Base-by-base conservation (phyloP, 768 basidiomycete genomes). In the Lyophyllum atratum region DNA sequence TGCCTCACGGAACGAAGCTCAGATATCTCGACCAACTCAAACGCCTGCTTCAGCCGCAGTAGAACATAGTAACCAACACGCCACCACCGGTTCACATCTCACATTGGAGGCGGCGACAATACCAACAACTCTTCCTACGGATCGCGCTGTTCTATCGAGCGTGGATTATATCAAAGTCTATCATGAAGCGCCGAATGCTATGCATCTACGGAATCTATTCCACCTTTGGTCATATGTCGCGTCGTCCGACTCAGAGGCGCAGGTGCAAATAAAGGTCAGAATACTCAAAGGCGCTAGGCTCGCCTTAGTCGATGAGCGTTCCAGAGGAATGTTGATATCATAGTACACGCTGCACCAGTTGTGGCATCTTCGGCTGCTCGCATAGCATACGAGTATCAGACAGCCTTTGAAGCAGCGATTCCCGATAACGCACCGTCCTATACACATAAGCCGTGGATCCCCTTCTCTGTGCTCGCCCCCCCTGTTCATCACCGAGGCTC, bases 101-200 rank as follows among this genome's bases (percentile, higher is more conserved):
- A 34, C 55, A 12, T 33, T 37, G 12, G 53, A 45, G 2, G 4
- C 28, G 29, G 45, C 33, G 31, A 47, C 56, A 15, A 34, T 44
- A 4, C 24, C 48, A 3, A 26, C 49, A 4, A 44, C 52, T 17
- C 14, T 22, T 17, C 11, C 28, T 24, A 37, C 40, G 14, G 17
- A 47, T 17, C 67, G 59, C 39, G 31, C 49, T 28, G 64, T 64
- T 19, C 53, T 80, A 48, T 70, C 71, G 34, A 55, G 55, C 8
- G 64, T 73, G 43, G 84, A 86, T 62, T 73, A 81, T 61, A 79
- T 87, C 72, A 85, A 84, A 66, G 68, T 87, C 31, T 85, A 85
- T 66, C 84, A 85, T 62, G 83, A 85, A 59, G 75, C 78, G 28
- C 59, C 66, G 34, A 72, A 76, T 59, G 74, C 82, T 7, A 75